phyloP scores from a whole-genome alignment of 805 yeast species.

The Yarrowia deformans region DNA sequence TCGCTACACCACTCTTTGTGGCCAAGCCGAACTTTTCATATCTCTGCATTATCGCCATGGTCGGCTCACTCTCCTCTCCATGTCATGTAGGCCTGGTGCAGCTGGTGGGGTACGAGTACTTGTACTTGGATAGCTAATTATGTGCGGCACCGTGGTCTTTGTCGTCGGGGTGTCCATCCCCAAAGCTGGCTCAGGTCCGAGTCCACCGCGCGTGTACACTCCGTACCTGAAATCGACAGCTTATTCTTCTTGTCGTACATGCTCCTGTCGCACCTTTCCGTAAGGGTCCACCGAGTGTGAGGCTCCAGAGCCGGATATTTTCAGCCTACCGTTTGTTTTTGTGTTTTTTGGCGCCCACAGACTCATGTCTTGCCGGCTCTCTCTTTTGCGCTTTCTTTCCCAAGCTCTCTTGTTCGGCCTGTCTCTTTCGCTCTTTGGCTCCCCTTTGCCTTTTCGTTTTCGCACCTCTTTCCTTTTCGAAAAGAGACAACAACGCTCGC shows the following conservation, averaged over 20 bases:
- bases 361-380: not conserved
- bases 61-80: not conserved
- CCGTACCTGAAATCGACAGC: too few species aligned
- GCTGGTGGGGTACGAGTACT: conserved; percentile 18
- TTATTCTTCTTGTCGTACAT: too few species aligned
- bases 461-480: conserved; percentile 8
- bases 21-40: conserved; percentile 26
- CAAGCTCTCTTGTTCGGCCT: not conserved
- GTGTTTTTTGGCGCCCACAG: too few species aligned
- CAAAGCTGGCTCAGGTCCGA: too few species aligned
- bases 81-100: conserved; percentile 19
- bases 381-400: not conserved
- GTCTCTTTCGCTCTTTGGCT: not conserved
- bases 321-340: too few species aligned
- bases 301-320: too few species aligned
- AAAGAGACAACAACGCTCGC: conserved; percentile 34
- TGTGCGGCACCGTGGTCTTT: too few species aligned
- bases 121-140: too few species aligned
- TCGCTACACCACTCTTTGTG: not conserved
- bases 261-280: too few species aligned
- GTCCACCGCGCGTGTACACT: too few species aligned
- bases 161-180: too few species aligned
- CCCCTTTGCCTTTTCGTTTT: not conserved
- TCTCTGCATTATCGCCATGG: conserved; percentile 30
- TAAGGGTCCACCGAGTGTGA: too few species aligned